A percentile compares a stretch with the other conserved stretches of the same genome.
Conservation (phyloP, 139 green algal genomes). For the Edaphochlamys debaryana region DNA sequence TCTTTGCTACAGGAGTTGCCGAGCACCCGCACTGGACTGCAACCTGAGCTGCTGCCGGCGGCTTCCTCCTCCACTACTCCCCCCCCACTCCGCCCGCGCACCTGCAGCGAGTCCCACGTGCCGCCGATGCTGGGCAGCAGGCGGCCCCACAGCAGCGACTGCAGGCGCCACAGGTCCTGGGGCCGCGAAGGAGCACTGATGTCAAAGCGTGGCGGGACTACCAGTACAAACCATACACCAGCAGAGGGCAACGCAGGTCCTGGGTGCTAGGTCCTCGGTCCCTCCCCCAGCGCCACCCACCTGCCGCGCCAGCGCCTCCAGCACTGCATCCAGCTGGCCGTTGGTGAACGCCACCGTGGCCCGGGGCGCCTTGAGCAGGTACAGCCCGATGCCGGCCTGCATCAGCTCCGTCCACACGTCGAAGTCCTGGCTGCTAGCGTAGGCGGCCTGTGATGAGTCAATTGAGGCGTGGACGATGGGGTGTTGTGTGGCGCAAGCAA, state of each 20-base stretch:
- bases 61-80: too few species aligned
- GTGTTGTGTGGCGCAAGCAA: not conserved
- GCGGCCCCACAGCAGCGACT: constrained; percentile 15
- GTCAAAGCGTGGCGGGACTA: too few species aligned
- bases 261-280: too few species aligned
- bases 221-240: too few species aligned
- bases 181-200: too few species aligned
- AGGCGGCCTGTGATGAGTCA: constrained; percentile 28
- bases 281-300: too few species aligned
- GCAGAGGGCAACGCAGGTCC: too few species aligned
- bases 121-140: not conserved
- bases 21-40: too few species aligned
- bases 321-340: constrained; percentile 9
- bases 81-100: not conserved
- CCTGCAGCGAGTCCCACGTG: constrained; percentile 2
- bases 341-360: not conserved
- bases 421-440: constrained; percentile 21
- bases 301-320: constrained; percentile 1
- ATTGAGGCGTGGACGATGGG: not conserved
- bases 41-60: too few species aligned
- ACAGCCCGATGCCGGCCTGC: constrained; percentile 27
- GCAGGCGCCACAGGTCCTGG: constrained; percentile 28
- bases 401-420: constrained; percentile 32
- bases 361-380: constrained; percentile 10
- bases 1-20: too few species aligned